Conservation (phyloP, 169 alveolate species). For the Plasmodium fragile region DNA sequence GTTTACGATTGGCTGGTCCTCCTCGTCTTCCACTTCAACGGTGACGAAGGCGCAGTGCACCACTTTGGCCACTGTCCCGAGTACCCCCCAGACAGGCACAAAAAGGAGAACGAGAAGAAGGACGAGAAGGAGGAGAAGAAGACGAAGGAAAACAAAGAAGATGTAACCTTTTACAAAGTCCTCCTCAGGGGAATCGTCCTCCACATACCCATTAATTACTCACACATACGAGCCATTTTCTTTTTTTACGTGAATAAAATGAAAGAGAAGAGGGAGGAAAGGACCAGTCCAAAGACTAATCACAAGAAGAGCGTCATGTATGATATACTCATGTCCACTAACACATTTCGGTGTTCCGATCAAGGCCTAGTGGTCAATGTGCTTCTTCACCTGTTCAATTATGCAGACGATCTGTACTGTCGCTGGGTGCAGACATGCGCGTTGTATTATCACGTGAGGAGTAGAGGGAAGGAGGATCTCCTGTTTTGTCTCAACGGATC, state of each 20-base stretch:
- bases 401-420: constrained; percentile 33
- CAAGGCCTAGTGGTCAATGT: constrained; percentile 7
- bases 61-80: not conserved
- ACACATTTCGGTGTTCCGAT: constrained; percentile 16
- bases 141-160: not conserved
- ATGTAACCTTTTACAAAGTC: not conserved
- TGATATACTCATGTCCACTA: constrained; percentile 24
- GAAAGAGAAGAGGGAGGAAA: not conserved
- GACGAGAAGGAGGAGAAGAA: not conserved
- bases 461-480: constrained; percentile 3
- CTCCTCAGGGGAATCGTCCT: not conserved
- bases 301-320: constrained; percentile 31
- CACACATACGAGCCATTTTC: constrained; percentile 16
- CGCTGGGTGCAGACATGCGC: not conserved
- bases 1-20: not conserved
- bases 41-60: not conserved
- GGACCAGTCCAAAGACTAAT: not conserved
- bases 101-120: not conserved
- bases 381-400: constrained; percentile 37
- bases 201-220: constrained; percentile 3
- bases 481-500: constrained; percentile 25
- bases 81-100: not conserved
- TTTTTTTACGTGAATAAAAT: not conserved
- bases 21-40: constrained; percentile 32
- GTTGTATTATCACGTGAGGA: not conserved